These are phyloP conservation scores for Corymbia citriodora DNA, from an alignment of 441 rosid species.

Conservation along the genomic window DNA sequence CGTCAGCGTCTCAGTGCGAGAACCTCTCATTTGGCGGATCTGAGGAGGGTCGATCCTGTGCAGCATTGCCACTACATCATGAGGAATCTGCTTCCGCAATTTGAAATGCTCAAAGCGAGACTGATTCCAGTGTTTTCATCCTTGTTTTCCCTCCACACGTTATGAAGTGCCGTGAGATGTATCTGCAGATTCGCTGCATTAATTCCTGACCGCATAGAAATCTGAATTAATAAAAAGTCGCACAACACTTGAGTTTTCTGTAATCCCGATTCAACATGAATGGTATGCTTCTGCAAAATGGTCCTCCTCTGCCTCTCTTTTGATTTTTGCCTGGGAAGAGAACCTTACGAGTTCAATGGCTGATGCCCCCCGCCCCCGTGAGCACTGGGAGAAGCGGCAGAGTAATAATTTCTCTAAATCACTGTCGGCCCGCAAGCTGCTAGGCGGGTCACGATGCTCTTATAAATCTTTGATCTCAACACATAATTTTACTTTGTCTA, in stretches of 20 bases:
- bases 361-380: neutral
- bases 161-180: neutral
- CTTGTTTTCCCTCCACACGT: neutral
- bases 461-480: neutral
- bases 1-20: neutral
- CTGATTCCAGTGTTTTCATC: neutral
- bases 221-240: neutral
- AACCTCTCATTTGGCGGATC: neutral
- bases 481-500: neutral
- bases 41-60: neutral
- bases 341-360: neutral
- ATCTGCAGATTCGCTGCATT: neutral
- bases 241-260: neutral
- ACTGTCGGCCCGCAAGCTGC: neutral
- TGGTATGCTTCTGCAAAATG: neutral
- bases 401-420: neutral
- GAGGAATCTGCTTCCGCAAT: neutral
- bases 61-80: neutral
- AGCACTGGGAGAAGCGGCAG: neutral
- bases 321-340: neutral
- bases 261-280: neutral
- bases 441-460: neutral
- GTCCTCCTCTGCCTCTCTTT: neutral
- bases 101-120: neutral
- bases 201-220: neutral